phyloP scores from a whole-genome alignment of 1,284 basidiomycete species.

The Gomphus sp. region DNA sequence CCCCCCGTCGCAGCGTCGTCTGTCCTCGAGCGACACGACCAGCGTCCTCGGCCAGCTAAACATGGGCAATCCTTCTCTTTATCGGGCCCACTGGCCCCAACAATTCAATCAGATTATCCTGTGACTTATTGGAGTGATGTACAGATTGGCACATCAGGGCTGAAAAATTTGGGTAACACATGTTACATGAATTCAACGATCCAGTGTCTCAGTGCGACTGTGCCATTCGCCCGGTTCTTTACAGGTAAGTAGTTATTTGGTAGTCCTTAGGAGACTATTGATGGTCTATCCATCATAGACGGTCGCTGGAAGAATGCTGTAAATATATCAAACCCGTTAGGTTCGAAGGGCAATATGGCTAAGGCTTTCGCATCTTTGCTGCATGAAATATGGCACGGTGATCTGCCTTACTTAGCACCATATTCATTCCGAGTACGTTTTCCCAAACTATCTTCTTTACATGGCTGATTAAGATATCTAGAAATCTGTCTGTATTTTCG shows the following conservation, averaged over 20 bases:
- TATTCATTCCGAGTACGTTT: constrained; percentile 73
- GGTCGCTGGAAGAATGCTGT: constrained; percentile 83
- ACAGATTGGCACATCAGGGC: constrained; percentile 73
- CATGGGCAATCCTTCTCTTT: constrained; percentile 13
- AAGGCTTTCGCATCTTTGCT: constrained; percentile 79
- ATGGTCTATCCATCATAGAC: constrained; percentile 38
- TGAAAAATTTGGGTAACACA: constrained; percentile 97
- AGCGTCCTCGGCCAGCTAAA: constrained; percentile 38
- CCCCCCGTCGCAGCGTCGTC: constrained; percentile 69
- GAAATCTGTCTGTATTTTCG: constrained; percentile 80
- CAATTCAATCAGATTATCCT: constrained; percentile 61
- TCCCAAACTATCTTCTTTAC: constrained; percentile 9
- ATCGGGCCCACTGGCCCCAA: constrained; percentile 38
- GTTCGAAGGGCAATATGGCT: constrained; percentile 82
- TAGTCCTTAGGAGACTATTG: constrained; percentile 1
- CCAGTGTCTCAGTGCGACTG: constrained; percentile 89
- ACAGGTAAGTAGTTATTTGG: constrained; percentile 42
- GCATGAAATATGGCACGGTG: constrained; percentile 83
- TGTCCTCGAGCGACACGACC: constrained; percentile 59
- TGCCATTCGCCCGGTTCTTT: constrained; percentile 87
- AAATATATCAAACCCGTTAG: constrained; percentile 82
- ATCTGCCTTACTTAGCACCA: constrained; percentile 79
- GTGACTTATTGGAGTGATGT: constrained; percentile 75
- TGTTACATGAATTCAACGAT: constrained; percentile 99
- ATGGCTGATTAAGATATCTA: constrained; percentile 20